Evolutionary conservation across 108 stramenopile genomes (phyloP).

Genomic region (Schizochytrium sp.): DNA sequence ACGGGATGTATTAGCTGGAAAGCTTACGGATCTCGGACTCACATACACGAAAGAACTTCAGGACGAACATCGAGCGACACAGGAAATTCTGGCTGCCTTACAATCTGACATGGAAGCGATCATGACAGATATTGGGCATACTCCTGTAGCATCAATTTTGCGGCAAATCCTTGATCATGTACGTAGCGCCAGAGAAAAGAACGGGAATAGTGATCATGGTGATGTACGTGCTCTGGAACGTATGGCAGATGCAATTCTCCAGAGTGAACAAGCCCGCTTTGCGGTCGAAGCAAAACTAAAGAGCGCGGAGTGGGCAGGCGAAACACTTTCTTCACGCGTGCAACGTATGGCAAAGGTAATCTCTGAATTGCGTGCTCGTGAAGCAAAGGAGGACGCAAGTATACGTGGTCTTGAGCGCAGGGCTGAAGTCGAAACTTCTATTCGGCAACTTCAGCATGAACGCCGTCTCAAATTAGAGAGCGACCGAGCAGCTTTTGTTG

Average conservation of each 20-base stretch:
- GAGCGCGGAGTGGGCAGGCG: not conserved
- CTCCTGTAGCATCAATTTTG: not conserved
- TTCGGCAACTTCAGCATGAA: constrained; percentile 6
- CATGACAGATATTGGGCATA: not conserved
- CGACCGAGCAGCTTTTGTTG: not conserved
- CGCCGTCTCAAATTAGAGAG: not conserved
- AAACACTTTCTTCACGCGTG: constrained; percentile 1
- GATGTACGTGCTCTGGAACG: constrained; percentile 18
- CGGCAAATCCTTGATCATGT: not conserved
- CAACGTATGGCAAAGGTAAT: not conserved
- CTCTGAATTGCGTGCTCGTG: not conserved
- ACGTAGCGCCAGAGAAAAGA: not conserved
- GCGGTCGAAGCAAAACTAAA: not conserved
- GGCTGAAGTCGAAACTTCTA: not conserved
- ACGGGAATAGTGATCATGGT: not conserved
- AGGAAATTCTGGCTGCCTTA: not conserved
- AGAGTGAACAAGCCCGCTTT: constrained; percentile 13
- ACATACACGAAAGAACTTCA: not conserved
- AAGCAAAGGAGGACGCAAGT: not conserved
- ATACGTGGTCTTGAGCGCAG: not conserved
- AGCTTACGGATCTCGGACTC: not conserved
- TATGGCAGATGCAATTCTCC: constrained; percentile 16
- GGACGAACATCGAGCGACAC: not conserved
- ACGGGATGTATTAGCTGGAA: not conserved
- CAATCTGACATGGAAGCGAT: not conserved